These are phyloP conservation scores for Lyophyllum semitale DNA, from an alignment of 768 basidiomycete genomes.

Conservation along the genomic window DNA sequence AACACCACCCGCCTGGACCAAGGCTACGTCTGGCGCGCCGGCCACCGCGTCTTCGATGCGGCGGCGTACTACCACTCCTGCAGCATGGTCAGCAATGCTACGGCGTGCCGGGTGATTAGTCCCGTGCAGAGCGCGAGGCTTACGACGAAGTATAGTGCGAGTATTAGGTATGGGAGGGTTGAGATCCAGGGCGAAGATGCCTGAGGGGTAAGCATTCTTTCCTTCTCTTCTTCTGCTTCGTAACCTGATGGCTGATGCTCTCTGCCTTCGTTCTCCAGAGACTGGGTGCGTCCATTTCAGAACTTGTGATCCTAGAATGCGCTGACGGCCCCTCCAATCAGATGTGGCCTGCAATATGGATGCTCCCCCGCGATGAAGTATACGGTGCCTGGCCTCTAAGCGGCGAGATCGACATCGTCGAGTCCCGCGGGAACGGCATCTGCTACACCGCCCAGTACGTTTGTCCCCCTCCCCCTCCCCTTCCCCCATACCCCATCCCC, in stretches of 20 bases:
- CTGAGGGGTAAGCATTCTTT: constrained; percentile 54
- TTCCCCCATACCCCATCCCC: constrained; percentile 2
- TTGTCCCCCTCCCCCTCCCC: constrained; percentile 5
- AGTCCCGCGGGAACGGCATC: constrained; percentile 63
- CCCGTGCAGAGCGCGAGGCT: constrained; percentile 83
- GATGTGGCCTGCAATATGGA: constrained; percentile 84
- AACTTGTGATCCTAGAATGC: too few species aligned
- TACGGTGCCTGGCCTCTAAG: constrained; percentile 71
- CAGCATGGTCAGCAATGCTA: constrained; percentile 64
- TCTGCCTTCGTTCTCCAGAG: constrained; percentile 42
- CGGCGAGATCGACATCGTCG: constrained; percentile 80
- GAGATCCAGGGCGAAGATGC: constrained; percentile 83
- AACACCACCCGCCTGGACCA: constrained; percentile 49
- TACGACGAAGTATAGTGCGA: constrained; percentile 65
- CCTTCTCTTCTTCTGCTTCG: not conserved
- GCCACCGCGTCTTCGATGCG: constrained; percentile 37
- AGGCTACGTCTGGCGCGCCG: constrained; percentile 37
- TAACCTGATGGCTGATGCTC: too few species aligned
- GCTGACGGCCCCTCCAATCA: constrained; percentile 16
- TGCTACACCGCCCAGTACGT: constrained; percentile 53
- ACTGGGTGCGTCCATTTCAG: constrained; percentile 61
- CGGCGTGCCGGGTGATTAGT: constrained; percentile 69
- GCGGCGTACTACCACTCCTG: constrained; percentile 52
- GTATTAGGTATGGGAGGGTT: constrained; percentile 68
- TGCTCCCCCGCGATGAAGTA: constrained; percentile 67